A percentile compares a stretch with the other conserved stretches of the same genome.
These are phyloP conservation scores for Kwoniella mangroviensis DNA, from an alignment of 768 basidiomycete species.

Conservation along the genomic window DNA sequence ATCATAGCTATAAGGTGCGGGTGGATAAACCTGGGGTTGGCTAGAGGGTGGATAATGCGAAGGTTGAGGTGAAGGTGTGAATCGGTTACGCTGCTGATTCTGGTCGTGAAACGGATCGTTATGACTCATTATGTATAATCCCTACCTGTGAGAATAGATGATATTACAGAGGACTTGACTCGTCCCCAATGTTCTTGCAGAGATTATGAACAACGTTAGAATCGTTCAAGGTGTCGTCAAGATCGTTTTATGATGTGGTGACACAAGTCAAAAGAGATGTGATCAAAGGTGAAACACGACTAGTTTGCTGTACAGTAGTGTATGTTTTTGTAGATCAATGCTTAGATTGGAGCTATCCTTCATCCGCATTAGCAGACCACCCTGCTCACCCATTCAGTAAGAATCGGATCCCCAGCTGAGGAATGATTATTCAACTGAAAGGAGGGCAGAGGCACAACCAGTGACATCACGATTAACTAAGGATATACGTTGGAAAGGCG, in stretches of 20 bases:
- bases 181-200: background rate
- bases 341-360: background rate
- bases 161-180: background rate
- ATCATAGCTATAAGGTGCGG: constrained; percentile 18
- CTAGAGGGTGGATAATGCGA: constrained; percentile 1
- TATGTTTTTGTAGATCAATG: background rate
- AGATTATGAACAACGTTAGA: background rate
- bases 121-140: constrained; percentile 9
- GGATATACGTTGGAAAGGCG: constrained; percentile 1
- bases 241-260: no score
- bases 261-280: background rate
- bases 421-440: background rate
- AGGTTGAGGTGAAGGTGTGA: constrained; percentile 19
- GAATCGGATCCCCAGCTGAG: background rate
- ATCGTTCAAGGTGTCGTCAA: background rate
- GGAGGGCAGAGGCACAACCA: background rate
- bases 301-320: background rate
- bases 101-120: constrained; percentile 20
- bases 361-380: no score
- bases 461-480: constrained; percentile 6
- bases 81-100: constrained; percentile 12
- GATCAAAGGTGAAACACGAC: background rate
- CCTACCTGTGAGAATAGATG: background rate
- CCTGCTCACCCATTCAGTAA: background rate
- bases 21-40: constrained; percentile 22